These are phyloP conservation scores for Diplosphaera chodatii DNA, from an alignment of 139 green algal species.

Conservation along the genomic window DNA sequence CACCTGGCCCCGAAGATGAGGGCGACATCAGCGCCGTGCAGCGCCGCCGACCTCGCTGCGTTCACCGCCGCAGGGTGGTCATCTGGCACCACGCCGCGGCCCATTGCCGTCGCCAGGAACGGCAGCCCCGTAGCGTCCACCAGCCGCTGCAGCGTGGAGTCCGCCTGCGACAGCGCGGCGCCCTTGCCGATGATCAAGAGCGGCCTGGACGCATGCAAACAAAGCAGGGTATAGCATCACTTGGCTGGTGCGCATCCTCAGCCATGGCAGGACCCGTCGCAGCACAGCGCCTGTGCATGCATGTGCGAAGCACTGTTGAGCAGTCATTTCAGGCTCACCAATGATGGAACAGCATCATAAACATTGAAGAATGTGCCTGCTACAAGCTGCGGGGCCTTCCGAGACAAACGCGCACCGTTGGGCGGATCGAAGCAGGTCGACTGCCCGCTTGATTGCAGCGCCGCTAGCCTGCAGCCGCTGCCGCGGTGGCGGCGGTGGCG, in stretches of 20 bases:
- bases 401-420: neutral
- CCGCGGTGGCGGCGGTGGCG: no score
- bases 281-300: no score
- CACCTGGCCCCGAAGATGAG: constrained; percentile 60
- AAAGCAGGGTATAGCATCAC: no score
- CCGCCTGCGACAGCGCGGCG: constrained; percentile 40
- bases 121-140: constrained; percentile 46
- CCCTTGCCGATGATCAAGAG: constrained; percentile 73
- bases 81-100: constrained; percentile 69
- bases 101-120: constrained; percentile 71
- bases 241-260: no score
- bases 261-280: no score
- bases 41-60: constrained; percentile 54
- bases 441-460: neutral
- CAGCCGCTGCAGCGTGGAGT: constrained; percentile 36
- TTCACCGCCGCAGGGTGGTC: constrained; percentile 38
- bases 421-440: neutral
- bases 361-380: no score
- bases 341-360: no score
- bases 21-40: constrained; percentile 60
- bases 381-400: no score
- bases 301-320: no score
- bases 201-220: constrained; percentile 34
- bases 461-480: neutral
- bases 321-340: no score